Conservation (phyloP, 1,284 basidiomycete genomes). For the Cryptococcus maquisensis region DNA sequence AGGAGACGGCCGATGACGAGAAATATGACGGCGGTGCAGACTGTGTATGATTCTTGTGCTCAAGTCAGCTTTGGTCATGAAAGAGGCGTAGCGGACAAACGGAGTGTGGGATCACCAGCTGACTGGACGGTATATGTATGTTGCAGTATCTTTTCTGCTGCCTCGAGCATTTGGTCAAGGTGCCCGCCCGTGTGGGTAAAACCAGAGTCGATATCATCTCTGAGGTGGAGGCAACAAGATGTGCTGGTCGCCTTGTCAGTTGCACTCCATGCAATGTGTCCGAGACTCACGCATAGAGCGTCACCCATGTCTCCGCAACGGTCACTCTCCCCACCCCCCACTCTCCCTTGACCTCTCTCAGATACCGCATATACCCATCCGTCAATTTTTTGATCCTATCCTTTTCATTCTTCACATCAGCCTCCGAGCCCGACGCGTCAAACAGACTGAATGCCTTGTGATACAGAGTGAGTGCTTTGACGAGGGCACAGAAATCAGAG, state of each 20-base stretch:
- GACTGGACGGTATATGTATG: slow-evolving; percentile 18
- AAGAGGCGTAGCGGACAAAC: background rate
- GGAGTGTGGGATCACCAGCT: slow-evolving; percentile 14
- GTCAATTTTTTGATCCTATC: slow-evolving; percentile 19
- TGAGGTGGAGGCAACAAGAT: slow-evolving; percentile 20
- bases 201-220: slow-evolving; percentile 25
- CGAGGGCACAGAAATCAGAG: slow-evolving; percentile 7
- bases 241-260: too few relatives aligned
- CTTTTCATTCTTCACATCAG: slow-evolving; percentile 13
- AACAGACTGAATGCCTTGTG: slow-evolving; percentile 18
- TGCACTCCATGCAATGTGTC: background rate
- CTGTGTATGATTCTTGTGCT: background rate
- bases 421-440: slow-evolving; percentile 12
- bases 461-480: slow-evolving; percentile 28
- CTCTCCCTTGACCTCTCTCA: slow-evolving; percentile 10
- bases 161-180: slow-evolving; percentile 20
- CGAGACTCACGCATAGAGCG: slow-evolving; percentile 20
- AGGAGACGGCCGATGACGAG: slow-evolving; percentile 1
- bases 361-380: slow-evolving; percentile 20
- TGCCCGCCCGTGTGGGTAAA: slow-evolving; percentile 12
- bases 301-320: slow-evolving; percentile 21
- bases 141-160: slow-evolving; percentile 19
- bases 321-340: slow-evolving; percentile 6
- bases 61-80: background rate
- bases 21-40: slow-evolving; percentile 3